These are phyloP conservation scores for Alternaria triticimaculans DNA, from an alignment of 2,329 filamentous ascomycete species.

Conservation along the genomic window DNA sequence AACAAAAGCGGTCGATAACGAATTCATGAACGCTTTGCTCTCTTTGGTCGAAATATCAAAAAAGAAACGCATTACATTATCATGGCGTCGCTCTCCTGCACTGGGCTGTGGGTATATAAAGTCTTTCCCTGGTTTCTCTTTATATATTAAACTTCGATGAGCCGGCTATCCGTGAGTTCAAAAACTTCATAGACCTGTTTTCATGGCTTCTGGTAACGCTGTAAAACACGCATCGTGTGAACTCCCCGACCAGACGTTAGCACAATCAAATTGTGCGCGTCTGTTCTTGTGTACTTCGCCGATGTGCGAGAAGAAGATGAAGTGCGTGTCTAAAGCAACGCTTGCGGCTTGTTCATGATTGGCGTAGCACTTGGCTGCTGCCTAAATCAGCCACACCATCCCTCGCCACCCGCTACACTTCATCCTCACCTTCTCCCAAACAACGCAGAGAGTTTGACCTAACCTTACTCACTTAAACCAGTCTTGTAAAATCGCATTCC, in stretches of 20 bases:
- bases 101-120: background rate
- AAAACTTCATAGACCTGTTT: too few relatives aligned
- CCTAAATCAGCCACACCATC: background rate
- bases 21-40: background rate
- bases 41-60: background rate
- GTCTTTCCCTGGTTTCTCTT: fast-evolving
- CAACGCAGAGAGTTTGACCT: background rate
- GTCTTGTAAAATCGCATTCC: background rate
- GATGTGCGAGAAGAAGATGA: too few relatives aligned
- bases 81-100: background rate
- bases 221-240: too few relatives aligned
- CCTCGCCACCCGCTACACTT: background rate
- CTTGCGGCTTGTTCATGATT: background rate
- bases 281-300: too few relatives aligned
- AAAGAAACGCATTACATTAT: fast-evolving
- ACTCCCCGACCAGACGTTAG: too few relatives aligned
- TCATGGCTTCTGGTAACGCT: too few relatives aligned
- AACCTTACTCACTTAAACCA: background rate
- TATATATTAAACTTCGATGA: too few relatives aligned
- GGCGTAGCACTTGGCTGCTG: background rate
- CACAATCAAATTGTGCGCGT: too few relatives aligned
- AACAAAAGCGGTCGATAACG: background rate
- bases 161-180: too few relatives aligned
- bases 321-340: too few relatives aligned
- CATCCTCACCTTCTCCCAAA: background rate